Evolutionary conservation across 306 rosid species (phyloP).

Genomic region (Fragaria nilgerrensis): DNA sequence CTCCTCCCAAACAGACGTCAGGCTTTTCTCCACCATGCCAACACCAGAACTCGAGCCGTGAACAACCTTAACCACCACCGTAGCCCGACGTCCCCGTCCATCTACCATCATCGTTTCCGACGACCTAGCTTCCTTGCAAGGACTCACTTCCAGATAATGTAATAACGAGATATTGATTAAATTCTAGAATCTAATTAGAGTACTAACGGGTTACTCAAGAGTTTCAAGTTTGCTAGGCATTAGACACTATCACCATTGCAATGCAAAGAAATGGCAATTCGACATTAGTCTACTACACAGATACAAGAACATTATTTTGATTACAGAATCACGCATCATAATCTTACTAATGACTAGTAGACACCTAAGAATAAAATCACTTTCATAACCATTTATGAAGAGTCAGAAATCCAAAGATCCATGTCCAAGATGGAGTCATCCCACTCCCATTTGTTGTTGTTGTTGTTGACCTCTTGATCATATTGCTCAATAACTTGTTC

Average conservation of each 20-base stretch:
- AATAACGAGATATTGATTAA: no score
- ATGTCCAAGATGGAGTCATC: slow-evolving; percentile 48
- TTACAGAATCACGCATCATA: background rate
- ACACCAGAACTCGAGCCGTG: no score
- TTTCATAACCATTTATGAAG: background rate
- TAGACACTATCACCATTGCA: background rate
- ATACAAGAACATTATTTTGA: background rate
- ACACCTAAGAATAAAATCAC: background rate
- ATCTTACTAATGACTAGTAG: background rate
- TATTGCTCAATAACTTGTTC: slow-evolving; percentile 25
- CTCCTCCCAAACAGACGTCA: no score
- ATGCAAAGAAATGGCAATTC: background rate
- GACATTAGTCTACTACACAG: background rate
- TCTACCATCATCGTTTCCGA: no score
- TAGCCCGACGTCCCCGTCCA: no score
- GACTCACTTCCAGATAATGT: no score
- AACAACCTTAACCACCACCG: no score
- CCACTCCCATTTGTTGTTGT: slow-evolving; percentile 43
- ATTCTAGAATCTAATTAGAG: no score
- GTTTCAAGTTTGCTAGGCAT: background rate
- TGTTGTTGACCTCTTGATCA: slow-evolving; percentile 28
- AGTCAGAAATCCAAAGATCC: slow-evolving; percentile 32
- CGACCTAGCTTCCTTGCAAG: no score
- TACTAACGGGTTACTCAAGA: background rate
- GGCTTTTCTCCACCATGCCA: no score